These are phyloP conservation scores for Penicillium cataractarum DNA, from an alignment of 495 filamentous ascomycete genomes.

Conservation along the genomic window DNA sequence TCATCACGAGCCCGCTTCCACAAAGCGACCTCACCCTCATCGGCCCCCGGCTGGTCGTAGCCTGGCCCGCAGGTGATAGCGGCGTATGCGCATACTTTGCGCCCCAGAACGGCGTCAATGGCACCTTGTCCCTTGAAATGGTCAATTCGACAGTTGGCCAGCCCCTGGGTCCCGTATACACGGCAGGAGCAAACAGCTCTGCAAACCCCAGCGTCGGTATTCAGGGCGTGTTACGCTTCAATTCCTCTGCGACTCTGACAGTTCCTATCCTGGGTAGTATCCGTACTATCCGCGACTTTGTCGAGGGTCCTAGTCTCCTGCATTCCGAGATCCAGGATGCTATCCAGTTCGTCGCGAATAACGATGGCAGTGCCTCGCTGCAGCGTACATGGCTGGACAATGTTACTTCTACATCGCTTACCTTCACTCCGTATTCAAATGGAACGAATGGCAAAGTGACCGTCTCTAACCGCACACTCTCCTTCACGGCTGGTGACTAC, in stretches of 20 bases:
- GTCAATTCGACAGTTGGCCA: constrained; percentile 45
- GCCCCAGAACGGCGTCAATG: constrained; percentile 55
- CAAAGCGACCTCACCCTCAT: constrained; percentile 58
- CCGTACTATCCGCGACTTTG: constrained; percentile 62
- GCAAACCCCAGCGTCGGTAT: constrained; percentile 50
- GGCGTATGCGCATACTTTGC: constrained; percentile 58
- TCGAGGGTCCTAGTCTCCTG: constrained; percentile 59
- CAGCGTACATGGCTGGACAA: constrained; percentile 65
- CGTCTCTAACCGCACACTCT: constrained; percentile 45
- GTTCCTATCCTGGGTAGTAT: constrained; percentile 63
- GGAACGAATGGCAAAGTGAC: constrained; percentile 34
- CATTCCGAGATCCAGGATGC: constrained; percentile 55
- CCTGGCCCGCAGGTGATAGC: constrained; percentile 69
- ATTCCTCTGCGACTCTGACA: constrained; percentile 55
- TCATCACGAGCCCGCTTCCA: constrained; percentile 58
- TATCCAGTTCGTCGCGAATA: constrained; percentile 37
- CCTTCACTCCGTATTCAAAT: constrained; percentile 44
- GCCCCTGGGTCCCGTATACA: constrained; percentile 43
- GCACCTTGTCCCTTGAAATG: constrained; percentile 55
- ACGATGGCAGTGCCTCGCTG: constrained; percentile 48
- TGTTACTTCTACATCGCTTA: constrained; percentile 50
- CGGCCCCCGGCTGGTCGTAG: constrained; percentile 58
- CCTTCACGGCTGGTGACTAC: constrained; percentile 56
- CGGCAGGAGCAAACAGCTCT: constrained; percentile 23
- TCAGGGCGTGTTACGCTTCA: constrained; percentile 55